Conservation (phyloP, 2,329 filamentous ascomycete genomes). For the Ophiostoma tasmaniense region DNA sequence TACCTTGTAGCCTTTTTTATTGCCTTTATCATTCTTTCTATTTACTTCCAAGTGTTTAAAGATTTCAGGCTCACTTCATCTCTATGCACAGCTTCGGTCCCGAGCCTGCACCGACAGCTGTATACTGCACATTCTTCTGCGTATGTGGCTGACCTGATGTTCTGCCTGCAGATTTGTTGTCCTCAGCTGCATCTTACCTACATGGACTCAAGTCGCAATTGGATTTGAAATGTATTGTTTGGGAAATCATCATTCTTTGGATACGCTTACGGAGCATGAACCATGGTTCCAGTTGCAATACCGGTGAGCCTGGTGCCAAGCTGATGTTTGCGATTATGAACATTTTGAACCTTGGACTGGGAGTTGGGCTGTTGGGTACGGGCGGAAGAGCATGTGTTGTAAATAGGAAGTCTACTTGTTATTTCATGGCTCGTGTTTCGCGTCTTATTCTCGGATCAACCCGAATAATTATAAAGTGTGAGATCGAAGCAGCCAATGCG, state of each 20-base stretch:
- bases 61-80: neutral
- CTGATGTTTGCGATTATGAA: neutral
- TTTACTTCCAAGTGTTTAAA: too few relatives aligned
- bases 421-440: neutral
- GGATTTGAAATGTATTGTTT: neutral
- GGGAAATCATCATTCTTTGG: neutral
- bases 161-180: neutral
- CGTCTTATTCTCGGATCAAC: neutral
- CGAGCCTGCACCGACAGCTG: neutral
- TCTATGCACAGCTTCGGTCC: slow-evolving; percentile 2
- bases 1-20: neutral
- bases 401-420: neutral
- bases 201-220: neutral
- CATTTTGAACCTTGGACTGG: neutral
- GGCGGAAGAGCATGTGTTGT: neutral
- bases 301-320: neutral
- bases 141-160: neutral
- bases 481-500: neutral
- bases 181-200: neutral
- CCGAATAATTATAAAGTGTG: neutral
- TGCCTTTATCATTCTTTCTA: neutral
- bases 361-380: neutral
- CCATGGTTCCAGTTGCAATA: neutral
- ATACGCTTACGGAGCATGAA: neutral
- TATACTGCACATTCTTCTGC: neutral